phyloP scores from a whole-genome alignment of 208 protist species.

The Kentomonas sorsogonicus region DNA sequence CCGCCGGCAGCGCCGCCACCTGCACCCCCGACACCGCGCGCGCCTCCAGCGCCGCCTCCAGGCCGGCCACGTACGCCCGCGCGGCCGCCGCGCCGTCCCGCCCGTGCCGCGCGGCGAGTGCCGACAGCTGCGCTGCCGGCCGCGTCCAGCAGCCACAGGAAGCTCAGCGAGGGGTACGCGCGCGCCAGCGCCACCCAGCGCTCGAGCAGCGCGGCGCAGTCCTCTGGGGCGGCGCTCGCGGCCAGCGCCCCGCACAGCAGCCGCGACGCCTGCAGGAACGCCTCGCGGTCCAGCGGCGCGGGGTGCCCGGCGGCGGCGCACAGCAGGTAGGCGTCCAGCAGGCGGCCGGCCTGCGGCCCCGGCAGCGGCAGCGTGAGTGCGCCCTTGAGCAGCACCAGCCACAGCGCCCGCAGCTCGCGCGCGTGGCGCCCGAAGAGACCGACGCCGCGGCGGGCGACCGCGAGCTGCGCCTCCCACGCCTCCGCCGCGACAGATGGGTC shows the following conservation, averaged over 20 bases:
- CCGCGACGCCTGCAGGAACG: constrained; percentile 58
- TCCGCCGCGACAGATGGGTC: neutral
- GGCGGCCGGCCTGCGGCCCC: constrained; percentile 22
- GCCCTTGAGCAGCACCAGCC: constrained; percentile 68
- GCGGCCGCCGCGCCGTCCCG: no score
- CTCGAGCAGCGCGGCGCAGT: constrained; percentile 11
- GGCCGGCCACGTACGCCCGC: constrained; percentile 31
- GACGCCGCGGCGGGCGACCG: constrained; percentile 31
- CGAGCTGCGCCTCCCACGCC: constrained; percentile 33
- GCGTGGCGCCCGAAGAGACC: constrained; percentile 48
- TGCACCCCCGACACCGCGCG: constrained; percentile 19
- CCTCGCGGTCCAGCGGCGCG: constrained; percentile 30
- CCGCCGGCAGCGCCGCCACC: constrained; percentile 14
- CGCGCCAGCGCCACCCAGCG: constrained; percentile 33
- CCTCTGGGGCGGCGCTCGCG: constrained; percentile 4
- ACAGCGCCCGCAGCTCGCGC: constrained; percentile 38
- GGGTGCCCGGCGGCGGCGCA: constrained; percentile 38
- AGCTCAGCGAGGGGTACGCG: constrained; percentile 43
- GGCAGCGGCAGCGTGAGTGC: constrained; percentile 46
- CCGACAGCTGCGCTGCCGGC: no score
- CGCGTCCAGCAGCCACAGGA: constrained; percentile 65
- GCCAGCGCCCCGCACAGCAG: constrained; percentile 30
- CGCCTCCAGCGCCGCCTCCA: constrained; percentile 30
- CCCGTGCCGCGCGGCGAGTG: no score
- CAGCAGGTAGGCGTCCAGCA: constrained; percentile 62